Percentiles rank a stretch among this genome's conserved stretches.
Evolutionary conservation across 2,329 filamentous ascomycete genomes (phyloP).

Genomic region (Aspergillus neoniger): DNA sequence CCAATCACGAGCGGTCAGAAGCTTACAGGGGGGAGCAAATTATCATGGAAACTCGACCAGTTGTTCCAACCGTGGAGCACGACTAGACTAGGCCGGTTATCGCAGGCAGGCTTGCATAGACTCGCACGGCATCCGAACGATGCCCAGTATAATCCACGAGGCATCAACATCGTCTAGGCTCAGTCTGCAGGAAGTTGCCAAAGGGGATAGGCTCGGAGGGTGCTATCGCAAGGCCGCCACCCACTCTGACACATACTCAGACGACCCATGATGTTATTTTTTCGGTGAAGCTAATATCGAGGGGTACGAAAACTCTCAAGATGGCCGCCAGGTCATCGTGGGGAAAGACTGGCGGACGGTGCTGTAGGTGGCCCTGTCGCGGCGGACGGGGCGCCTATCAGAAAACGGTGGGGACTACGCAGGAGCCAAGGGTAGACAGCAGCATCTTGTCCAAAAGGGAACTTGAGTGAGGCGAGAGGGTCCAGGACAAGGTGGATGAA

Average conservation of each 20-base stretch:
- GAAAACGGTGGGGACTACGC: constrained; percentile 23
- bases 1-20: constrained; percentile 18
- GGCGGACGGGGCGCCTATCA: constrained; percentile 21
- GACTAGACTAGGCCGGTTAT: constrained; percentile 17
- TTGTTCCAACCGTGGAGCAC: constrained; percentile 13
- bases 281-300: constrained; percentile 26
- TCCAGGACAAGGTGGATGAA: constrained; percentile 17
- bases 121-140: constrained; percentile 12
- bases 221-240: constrained; percentile 13
- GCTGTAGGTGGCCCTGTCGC: constrained; percentile 24
- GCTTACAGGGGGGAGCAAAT: constrained; percentile 12
- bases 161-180: constrained; percentile 12
- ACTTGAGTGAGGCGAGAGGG: constrained; percentile 22
- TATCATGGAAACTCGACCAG: constrained; percentile 13
- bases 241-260: background rate
- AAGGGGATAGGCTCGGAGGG: constrained; percentile 8
- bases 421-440: constrained; percentile 19
- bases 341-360: constrained; percentile 23
- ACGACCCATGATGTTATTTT: constrained; percentile 19
- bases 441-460: constrained; percentile 20
- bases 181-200: constrained; percentile 14
- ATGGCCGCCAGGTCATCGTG: constrained; percentile 29
- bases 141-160: constrained; percentile 15
- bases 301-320: constrained; percentile 15
- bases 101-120: constrained; percentile 22